These are phyloP conservation scores for Lepidium sativum DNA, from an alignment of 345 rosid genomes.

Conservation along the genomic window DNA sequence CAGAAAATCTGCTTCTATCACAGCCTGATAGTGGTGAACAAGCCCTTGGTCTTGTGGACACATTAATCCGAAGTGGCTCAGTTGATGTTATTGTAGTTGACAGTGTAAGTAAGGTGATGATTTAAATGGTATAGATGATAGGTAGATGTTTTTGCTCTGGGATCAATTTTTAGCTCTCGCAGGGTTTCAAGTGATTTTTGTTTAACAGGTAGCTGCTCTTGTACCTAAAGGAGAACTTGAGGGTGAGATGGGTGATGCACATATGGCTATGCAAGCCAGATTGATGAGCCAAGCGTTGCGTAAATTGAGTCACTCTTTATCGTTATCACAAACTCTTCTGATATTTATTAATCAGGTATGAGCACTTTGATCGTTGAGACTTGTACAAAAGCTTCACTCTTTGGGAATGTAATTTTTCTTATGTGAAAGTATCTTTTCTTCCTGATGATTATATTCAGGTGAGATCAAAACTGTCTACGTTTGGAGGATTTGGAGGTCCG, in stretches of 20 bases:
- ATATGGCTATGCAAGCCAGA: constrained; percentile 99
- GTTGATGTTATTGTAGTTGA: constrained; percentile 96
- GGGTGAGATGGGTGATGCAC: constrained; percentile 99
- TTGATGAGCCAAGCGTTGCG: constrained; percentile 99
- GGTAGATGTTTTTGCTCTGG: not conserved
- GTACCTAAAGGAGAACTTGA: constrained; percentile 98
- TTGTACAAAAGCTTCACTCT: not conserved
- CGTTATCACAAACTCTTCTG: constrained; percentile 68
- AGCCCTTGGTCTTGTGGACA: constrained; percentile 94
- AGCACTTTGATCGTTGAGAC: not conserved
- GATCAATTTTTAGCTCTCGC: not conserved
- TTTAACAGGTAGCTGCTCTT: constrained; percentile 87
- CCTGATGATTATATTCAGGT: constrained; percentile 35
- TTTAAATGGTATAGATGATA: not conserved
- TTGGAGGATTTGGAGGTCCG: constrained; percentile 89
- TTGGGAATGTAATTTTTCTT: not conserved
- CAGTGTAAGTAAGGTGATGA: constrained; percentile 72
- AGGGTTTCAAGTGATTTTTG: not conserved
- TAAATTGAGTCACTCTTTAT: constrained; percentile 87
- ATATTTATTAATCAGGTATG: constrained; percentile 79
- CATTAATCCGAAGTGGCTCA: constrained; percentile 83
- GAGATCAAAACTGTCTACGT: constrained; percentile 82
- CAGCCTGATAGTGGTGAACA: constrained; percentile 99
- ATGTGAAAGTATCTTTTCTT: not conserved
- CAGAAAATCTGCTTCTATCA: constrained; percentile 84